phyloP scores from a whole-genome alignment of 257 asterid species.

The Solanum clarkiae region DNA sequence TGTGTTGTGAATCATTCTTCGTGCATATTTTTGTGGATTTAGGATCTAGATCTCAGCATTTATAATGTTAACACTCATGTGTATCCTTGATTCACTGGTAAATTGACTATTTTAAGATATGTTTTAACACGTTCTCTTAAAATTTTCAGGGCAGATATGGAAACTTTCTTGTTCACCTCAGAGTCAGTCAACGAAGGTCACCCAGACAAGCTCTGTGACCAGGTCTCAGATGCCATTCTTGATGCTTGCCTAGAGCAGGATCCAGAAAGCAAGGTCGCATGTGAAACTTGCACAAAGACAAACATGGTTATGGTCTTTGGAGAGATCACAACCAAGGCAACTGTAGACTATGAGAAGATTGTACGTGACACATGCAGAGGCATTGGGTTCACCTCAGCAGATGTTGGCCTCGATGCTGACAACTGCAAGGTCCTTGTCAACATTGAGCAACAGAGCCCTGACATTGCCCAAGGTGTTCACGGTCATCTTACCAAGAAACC shows the following conservation, averaged over 20 bases:
- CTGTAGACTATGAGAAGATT: conserved; percentile 62
- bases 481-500: conserved; percentile 91
- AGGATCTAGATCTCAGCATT: neutral
- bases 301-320: conserved; percentile 97
- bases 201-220: conserved; percentile 94
- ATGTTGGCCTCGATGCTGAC: conserved; percentile 93
- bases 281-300: conserved; percentile 85
- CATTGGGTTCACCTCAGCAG: conserved; percentile 68
- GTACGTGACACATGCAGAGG: conserved; percentile 82
- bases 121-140: neutral
- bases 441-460: conserved; percentile 92
- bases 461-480: conserved; percentile 91
- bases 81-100: neutral
- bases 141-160: conserved; percentile 44
- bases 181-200: conserved; percentile 91
- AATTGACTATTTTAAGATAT: neutral
- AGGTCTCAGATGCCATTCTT: conserved; percentile 87
- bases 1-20: neutral
- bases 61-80: neutral
- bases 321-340: conserved; percentile 87
- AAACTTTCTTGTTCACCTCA: conserved; percentile 68
- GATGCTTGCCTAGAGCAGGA: conserved; percentile 88
- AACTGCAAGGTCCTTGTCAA: conserved; percentile 90
- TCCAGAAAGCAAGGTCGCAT: conserved; percentile 84
- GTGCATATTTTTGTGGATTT: neutral